Conservation (phyloP, 176 grass and related monocot genomes). For the Luzula sylvatica region DNA sequence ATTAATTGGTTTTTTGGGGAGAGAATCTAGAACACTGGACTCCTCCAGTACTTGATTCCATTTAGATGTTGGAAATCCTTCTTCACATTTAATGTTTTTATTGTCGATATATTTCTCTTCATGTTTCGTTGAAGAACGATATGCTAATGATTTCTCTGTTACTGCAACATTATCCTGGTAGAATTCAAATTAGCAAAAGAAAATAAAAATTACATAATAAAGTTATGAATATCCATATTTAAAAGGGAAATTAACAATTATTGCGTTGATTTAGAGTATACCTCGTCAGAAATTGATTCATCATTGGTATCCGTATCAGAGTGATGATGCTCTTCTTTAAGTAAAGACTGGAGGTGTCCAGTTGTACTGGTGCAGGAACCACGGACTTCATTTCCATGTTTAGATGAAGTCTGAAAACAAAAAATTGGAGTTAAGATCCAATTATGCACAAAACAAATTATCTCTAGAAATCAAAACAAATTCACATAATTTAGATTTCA, state of each 20-base stretch:
- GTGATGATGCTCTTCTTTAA: slow-evolving; percentile 10
- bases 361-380: neutral
- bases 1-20: slow-evolving; percentile 3
- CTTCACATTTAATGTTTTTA: neutral
- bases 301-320: slow-evolving; percentile 5
- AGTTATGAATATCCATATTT: neutral
- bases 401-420: neutral
- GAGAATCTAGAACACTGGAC: slow-evolving; percentile 2
- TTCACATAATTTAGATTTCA: neutral
- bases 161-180: slow-evolving; percentile 13
- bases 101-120: slow-evolving; percentile 2
- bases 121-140: slow-evolving; percentile 1
- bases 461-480: neutral
- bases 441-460: neutral
- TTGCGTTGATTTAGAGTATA: neutral
- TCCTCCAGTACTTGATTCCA: slow-evolving; percentile 19
- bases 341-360: neutral
- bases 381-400: slow-evolving; percentile 1
- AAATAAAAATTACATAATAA: slow-evolving; percentile 3
- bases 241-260: neutral
- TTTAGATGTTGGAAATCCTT: slow-evolving; percentile 2
- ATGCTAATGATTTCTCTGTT: slow-evolving; percentile 12
- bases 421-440: neutral
- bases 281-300: slow-evolving; percentile 24
- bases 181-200: neutral